phyloP scores from a whole-genome alignment of 768 basidiomycete species.

The Psilocybe tampanensis region DNA sequence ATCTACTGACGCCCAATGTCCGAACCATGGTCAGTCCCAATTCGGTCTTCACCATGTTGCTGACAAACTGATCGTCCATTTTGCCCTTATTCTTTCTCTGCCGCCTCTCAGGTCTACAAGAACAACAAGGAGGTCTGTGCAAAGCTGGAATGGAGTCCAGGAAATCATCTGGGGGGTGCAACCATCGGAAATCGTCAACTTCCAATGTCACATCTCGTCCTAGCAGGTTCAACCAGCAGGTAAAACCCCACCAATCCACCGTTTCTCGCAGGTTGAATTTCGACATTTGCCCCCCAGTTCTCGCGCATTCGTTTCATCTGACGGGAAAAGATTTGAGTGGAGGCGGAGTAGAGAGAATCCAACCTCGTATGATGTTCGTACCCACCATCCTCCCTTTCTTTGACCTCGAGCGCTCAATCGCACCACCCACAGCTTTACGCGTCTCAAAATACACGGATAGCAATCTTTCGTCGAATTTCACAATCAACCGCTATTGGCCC shows the following conservation, averaged over 20 bases:
- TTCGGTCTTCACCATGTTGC: constrained; percentile 11
- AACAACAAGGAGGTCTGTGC: constrained; percentile 54
- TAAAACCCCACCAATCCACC: constrained; percentile 31
- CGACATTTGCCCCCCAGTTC: constrained; percentile 42
- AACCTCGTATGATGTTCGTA: constrained; percentile 63
- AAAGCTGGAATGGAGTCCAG: constrained; percentile 50
- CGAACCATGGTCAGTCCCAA: constrained; percentile 49
- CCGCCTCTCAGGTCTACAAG: constrained; percentile 36
- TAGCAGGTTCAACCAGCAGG: constrained; percentile 52
- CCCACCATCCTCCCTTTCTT: constrained; percentile 3
- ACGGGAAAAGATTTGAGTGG: constrained; percentile 70
- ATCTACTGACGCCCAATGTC: constrained; percentile 37
- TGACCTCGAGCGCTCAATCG: constrained; percentile 2
- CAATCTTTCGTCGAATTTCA: constrained; percentile 55
- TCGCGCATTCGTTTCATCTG: constrained; percentile 58
- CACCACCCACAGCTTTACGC: constrained; percentile 44
- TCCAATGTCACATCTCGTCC: constrained; percentile 66
- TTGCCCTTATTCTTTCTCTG: neutral
- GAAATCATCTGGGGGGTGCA: constrained; percentile 57
- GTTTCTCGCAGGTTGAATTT: constrained; percentile 10
- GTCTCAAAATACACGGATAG: constrained; percentile 52
- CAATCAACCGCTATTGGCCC: constrained; percentile 62
- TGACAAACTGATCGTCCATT: constrained; percentile 16
- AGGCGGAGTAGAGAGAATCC: constrained; percentile 49
- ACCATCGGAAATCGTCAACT: constrained; percentile 55